A percentile compares a stretch with the other conserved stretches of the same genome.
phyloP scores from a whole-genome alignment of 2,329 filamentous ascomycete genomes.

The Phaeoacremonium minimum region DNA sequence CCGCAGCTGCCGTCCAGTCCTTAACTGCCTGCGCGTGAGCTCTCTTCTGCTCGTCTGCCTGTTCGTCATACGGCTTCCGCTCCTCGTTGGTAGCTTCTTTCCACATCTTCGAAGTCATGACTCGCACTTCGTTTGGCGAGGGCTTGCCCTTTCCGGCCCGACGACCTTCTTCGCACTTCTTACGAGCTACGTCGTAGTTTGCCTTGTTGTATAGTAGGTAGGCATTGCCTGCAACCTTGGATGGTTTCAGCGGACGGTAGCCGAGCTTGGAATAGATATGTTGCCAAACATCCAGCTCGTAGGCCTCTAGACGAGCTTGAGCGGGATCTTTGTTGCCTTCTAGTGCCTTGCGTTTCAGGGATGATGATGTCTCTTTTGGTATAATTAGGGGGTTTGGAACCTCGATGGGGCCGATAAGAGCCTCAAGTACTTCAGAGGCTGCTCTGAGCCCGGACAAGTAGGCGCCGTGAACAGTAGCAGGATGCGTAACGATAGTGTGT shows the following conservation, averaged over 20 bases:
- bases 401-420: constrained; percentile 75
- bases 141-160: constrained; percentile 60
- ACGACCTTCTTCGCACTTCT: constrained; percentile 61
- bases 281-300: constrained; percentile 50
- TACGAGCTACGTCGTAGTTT: constrained; percentile 60
- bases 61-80: constrained; percentile 73
- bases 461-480: constrained; percentile 93
- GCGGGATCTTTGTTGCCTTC: constrained; percentile 40
- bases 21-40: constrained; percentile 54
- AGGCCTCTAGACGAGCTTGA: constrained; percentile 49
- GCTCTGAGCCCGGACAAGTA: constrained; percentile 90
- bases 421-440: constrained; percentile 78
- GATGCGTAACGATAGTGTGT: constrained; percentile 92
- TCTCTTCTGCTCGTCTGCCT: constrained; percentile 67
- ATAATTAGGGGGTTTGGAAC: constrained; percentile 72
- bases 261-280: constrained; percentile 59
- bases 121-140: constrained; percentile 76
- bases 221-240: constrained; percentile 73
- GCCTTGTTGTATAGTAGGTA: constrained; percentile 87
- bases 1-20: constrained; percentile 56
- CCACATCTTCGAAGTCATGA: constrained; percentile 88
- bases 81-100: constrained; percentile 67
- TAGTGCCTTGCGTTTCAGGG: constrained; percentile 51
- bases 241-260: constrained; percentile 67
- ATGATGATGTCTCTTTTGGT: constrained; percentile 46